phyloP scores from a whole-genome alignment of 179 eudicot genomes.

The Gypsophila paniculata region DNA sequence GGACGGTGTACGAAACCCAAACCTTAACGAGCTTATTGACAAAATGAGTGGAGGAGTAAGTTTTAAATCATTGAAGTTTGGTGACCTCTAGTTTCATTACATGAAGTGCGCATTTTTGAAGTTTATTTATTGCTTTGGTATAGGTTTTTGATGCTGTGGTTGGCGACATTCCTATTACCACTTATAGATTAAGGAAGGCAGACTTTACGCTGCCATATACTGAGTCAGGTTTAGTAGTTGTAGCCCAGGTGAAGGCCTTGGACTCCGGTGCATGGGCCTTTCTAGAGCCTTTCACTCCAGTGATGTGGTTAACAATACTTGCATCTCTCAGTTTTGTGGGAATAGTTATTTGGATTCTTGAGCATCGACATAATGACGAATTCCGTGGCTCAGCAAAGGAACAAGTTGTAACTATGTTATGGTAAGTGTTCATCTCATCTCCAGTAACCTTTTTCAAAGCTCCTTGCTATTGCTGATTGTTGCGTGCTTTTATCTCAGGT shows the following conservation, averaged over 20 bases:
- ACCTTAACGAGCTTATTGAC: conserved; percentile 50
- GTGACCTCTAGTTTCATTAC: not conserved
- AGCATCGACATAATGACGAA: conserved; percentile 68
- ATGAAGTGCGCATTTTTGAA: not conserved
- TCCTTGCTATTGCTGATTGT: not conserved
- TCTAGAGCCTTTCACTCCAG: conserved; percentile 52
- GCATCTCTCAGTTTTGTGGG: conserved; percentile 53
- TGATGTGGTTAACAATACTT: conserved; percentile 62
- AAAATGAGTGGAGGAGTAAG: conserved; percentile 56
- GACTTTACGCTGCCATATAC: conserved; percentile 79
- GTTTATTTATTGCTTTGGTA: not conserved
- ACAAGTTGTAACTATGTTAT: conserved; percentile 55
- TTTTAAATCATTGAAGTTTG: conserved; percentile 11
- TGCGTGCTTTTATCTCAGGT: conserved; percentile 45
- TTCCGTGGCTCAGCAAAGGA: conserved; percentile 73
- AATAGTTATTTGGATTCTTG: conserved; percentile 65
- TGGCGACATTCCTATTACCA: conserved; percentile 73
- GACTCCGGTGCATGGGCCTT: conserved; percentile 60
- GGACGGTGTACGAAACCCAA: conserved; percentile 56
- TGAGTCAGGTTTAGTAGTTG: conserved; percentile 78
- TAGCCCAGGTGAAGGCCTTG: conserved; percentile 47
- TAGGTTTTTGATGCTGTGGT: conserved; percentile 71
- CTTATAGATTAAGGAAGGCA: conserved; percentile 50
- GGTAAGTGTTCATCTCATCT: conserved; percentile 38
- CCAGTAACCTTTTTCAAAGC: not conserved